Conservation (phyloP, 2,329 filamentous ascomycete species). For the Mariannaea elegans region DNA sequence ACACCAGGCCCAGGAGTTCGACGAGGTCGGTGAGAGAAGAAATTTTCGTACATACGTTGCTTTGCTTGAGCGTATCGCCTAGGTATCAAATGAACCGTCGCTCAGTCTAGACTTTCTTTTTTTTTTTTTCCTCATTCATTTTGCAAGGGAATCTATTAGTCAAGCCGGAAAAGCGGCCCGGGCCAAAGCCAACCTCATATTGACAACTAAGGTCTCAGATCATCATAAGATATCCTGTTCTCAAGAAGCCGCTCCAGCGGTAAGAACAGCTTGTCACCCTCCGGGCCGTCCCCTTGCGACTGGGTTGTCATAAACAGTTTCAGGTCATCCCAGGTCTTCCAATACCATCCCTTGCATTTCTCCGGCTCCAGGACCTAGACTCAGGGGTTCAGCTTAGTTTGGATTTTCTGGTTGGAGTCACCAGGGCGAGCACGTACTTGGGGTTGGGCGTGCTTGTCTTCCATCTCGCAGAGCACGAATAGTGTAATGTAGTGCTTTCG, state of each 20-base stretch:
- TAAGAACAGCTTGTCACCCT: constrained; percentile 42
- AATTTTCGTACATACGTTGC: not conserved
- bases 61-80: not conserved
- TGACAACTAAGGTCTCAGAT: constrained; percentile 25
- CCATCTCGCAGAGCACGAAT: constrained; percentile 66
- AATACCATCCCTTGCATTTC: constrained; percentile 62
- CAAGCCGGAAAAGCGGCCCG: not conserved
- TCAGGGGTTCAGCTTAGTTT: no score
- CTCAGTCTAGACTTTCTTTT: no score
- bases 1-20: no score
- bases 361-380: constrained; percentile 54
- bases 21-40: no score
- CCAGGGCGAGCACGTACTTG: constrained; percentile 53
- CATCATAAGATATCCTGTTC: constrained; percentile 31
- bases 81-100: not conserved
- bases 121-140: not conserved
- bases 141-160: not conserved
- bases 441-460: constrained; percentile 58
- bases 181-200: not conserved
- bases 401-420: no score
- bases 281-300: constrained; percentile 20
- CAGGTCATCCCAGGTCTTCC: constrained; percentile 57
- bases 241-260: constrained; percentile 45
- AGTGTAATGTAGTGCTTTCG: constrained; percentile 79
- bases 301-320: constrained; percentile 33